Evolutionary conservation across 2,329 filamentous ascomycete genomes (phyloP).

Genomic region (Macrophomina pseudophaseolina): DNA sequence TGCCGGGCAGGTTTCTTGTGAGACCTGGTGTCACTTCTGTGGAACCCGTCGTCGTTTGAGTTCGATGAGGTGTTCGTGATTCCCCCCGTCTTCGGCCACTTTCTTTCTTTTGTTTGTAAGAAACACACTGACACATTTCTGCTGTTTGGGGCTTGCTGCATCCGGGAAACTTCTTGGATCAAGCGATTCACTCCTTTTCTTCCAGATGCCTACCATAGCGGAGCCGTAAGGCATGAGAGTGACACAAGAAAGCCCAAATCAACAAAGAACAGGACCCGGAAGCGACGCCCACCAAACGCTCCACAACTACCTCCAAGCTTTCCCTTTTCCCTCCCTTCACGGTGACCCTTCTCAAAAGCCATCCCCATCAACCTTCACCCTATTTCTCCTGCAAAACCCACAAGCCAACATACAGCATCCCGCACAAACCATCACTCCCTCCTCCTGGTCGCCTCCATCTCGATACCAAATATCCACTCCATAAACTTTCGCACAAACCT

Average conservation of each 20-base stretch:
- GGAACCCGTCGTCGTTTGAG: neutral
- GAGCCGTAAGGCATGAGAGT: too few species aligned
- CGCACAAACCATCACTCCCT: constrained; percentile 1
- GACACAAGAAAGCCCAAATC: too few species aligned
- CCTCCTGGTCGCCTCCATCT: neutral
- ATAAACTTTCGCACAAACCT: constrained; percentile 2
- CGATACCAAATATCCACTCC: constrained; percentile 19
- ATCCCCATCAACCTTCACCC: neutral
- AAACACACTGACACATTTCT: too few species aligned
- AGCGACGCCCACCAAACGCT: too few species aligned
- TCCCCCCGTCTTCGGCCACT: neutral
- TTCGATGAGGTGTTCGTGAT: neutral
- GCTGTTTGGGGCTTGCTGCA: too few species aligned
- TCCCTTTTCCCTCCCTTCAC: neutral
- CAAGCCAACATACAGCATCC: constrained; percentile 6
- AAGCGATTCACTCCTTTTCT: too few species aligned
- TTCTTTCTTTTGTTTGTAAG: too few species aligned
- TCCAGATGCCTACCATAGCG: too few species aligned
- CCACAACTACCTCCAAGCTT: too few species aligned
- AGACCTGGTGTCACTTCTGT: neutral
- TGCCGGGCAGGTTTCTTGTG: neutral
- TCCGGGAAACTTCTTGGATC: too few species aligned
- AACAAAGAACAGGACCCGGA: too few species aligned
- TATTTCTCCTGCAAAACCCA: constrained; percentile 15
- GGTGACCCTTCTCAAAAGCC: neutral